These are phyloP conservation scores for Nitzschia sp. DNA, from an alignment of 108 stramenopile genomes.

Conservation along the genomic window DNA sequence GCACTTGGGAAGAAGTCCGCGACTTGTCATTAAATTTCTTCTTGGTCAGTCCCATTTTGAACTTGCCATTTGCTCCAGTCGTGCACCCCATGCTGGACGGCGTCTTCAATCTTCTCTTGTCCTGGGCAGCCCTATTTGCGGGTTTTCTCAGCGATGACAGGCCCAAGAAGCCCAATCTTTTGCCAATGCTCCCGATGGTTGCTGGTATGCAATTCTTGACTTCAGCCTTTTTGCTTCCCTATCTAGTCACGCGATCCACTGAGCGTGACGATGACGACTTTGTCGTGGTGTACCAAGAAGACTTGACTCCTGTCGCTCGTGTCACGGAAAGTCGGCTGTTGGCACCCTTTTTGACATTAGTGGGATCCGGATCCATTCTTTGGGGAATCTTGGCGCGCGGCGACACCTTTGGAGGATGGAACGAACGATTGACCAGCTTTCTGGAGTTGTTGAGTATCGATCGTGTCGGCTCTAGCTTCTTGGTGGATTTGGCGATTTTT, in stretches of 20 bases:
- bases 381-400: slow-evolving; percentile 71
- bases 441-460: slow-evolving; percentile 72
- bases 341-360: slow-evolving; percentile 55
- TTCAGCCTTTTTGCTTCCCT: slow-evolving; percentile 81
- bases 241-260: slow-evolving; percentile 64
- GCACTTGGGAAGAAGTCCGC: slow-evolving; percentile 87
- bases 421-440: slow-evolving; percentile 54
- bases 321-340: slow-evolving; percentile 60
- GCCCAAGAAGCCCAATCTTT: slow-evolving; percentile 63
- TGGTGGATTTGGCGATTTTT: slow-evolving; percentile 87
- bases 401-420: slow-evolving; percentile 71
- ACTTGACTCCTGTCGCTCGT: slow-evolving; percentile 36
- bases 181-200: slow-evolving; percentile 67
- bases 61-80: slow-evolving; percentile 69
- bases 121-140: slow-evolving; percentile 87
- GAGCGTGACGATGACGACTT: slow-evolving; percentile 28
- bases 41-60: slow-evolving; percentile 71
- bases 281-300: slow-evolving; percentile 35
- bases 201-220: slow-evolving; percentile 92
- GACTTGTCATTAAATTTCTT: slow-evolving; percentile 86
- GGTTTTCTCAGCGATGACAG: slow-evolving; percentile 87
- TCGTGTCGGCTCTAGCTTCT: slow-evolving; percentile 79
- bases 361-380: slow-evolving; percentile 63
- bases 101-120: slow-evolving; percentile 85
- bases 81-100: slow-evolving; percentile 88